Conservation (phyloP, 2,329 filamentous ascomycete species). For the Scedosporium apiospermum region DNA sequence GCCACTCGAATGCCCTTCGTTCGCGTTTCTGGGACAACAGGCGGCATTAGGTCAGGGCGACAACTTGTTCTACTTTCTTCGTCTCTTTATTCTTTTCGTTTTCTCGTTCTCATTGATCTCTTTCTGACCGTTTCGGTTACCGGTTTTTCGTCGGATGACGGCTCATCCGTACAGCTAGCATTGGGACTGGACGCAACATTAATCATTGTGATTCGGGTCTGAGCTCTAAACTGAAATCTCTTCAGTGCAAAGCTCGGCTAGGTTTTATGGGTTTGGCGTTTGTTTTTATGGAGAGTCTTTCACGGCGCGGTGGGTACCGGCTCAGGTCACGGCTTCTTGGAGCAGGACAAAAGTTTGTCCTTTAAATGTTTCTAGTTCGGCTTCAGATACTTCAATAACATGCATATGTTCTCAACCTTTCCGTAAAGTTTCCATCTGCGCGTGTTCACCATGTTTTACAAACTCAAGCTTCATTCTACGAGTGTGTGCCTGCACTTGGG, state of each 20-base stretch:
- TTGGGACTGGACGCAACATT: too few relatives aligned
- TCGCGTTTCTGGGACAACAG: too few relatives aligned
- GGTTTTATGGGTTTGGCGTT: not conserved
- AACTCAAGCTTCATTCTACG: too few relatives aligned
- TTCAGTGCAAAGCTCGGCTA: too few relatives aligned
- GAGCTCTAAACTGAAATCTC: too few relatives aligned
- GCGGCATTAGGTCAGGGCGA: too few relatives aligned
- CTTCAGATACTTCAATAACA: not conserved
- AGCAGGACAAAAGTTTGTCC: conserved; percentile 1
- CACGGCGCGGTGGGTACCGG: not conserved
- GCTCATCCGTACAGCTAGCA: too few relatives aligned
- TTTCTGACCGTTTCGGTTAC: not conserved
- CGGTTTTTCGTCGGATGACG: not conserved
- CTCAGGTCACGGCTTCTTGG: not conserved
- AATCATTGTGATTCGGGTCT: too few relatives aligned
- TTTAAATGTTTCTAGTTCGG: not conserved
- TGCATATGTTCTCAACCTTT: not conserved
- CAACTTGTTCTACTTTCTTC: not conserved
- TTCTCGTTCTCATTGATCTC: not conserved
- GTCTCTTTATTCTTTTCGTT: not conserved
- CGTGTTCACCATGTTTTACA: too few relatives aligned
- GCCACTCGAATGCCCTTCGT: too few relatives aligned
- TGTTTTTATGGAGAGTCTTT: not conserved
- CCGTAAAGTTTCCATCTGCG: not conserved
- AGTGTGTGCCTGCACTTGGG: too few relatives aligned